Base-by-base conservation (phyloP, 176 grass and related monocot genomes). In the Oryza coarctata region DNA sequence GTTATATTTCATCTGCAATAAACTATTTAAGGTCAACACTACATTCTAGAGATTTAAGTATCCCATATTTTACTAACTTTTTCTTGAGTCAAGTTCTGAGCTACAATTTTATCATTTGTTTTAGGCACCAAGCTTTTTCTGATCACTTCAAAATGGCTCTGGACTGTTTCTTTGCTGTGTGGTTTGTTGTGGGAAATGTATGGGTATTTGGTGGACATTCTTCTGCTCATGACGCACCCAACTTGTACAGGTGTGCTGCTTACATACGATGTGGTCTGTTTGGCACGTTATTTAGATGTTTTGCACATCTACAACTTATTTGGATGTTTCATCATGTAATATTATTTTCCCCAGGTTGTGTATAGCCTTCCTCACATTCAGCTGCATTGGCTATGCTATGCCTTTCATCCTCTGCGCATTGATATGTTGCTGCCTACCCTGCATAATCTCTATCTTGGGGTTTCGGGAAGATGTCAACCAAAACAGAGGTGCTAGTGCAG, bases 101-200 rank as follows among this genome's bases (percentile, higher is more conserved):
- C 50, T 81, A 29, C 32, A 52, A 55, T 63, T 9, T 76, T 8
- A 45, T 20, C 60, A 41, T 67, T 79, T 84, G 18, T 80, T 90
- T 28, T 44, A 99, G 96, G 91, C 73, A 88, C 31, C 89, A 90
- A 85, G 80, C 87, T 88, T 81, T 94, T 1, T 85, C 85, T 40
- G 96, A 99, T 72, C 87, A 94, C 85, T 95, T 99, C 83, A 95
- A 95, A 75, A 99, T 99, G 90, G 93, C 87, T 25, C 82, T 99
- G 43, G 93, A 99, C 84, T 95, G 89, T 80, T 99, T 99, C 80
- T 99, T 99, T 7, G 93, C 96, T 23, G 89, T 99, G 60, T 99
- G 96, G 96, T 99, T 99, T 79, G 93, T 99, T 78, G 96, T 99
- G 40, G 96, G 96, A 73, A 99, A 95, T 78, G 93, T 99, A 22